Evolutionary conservation across 1,284 basidiomycete genomes (phyloP).

Genomic region (Singerocomus rubriflavus): DNA sequence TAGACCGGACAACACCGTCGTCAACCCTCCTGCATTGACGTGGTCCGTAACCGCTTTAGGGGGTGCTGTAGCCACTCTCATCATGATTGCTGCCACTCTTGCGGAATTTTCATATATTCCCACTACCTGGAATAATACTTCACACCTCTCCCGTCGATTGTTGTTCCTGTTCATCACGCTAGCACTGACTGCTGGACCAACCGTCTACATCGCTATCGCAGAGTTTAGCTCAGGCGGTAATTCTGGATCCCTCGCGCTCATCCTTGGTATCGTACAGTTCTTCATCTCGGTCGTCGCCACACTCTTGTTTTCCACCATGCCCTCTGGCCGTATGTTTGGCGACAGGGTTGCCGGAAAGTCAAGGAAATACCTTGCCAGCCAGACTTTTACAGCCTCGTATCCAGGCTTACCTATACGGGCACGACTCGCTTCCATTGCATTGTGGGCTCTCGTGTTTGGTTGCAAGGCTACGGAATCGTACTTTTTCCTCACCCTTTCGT

Average conservation of each 20-base stretch:
- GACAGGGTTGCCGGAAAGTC: conserved; percentile 92
- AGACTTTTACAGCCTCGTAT: conserved; percentile 95
- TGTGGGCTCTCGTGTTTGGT: conserved; percentile 89
- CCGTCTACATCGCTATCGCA: conserved; percentile 83
- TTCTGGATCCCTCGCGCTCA: conserved; percentile 74
- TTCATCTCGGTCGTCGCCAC: conserved; percentile 82
- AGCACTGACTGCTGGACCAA: conserved; percentile 83
- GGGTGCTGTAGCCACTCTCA: conserved; percentile 84
- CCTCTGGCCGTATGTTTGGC: conserved; percentile 93
- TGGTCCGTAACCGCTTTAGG: conserved; percentile 91
- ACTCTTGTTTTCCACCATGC: conserved; percentile 80
- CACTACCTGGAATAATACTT: conserved; percentile 96
- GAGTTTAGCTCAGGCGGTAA: conserved; percentile 48
- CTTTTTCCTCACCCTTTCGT: conserved; percentile 93
- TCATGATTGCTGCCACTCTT: conserved; percentile 92
- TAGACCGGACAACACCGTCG: conserved; percentile 33
- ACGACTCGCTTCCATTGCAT: conserved; percentile 69
- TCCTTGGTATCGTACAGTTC: conserved; percentile 91
- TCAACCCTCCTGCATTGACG: conserved; percentile 66
- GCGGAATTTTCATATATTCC: conserved; percentile 95
- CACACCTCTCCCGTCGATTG: conserved; percentile 85
- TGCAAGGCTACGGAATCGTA: conserved; percentile 96
- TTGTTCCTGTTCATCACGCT: conserved; percentile 84
- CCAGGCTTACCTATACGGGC: conserved; percentile 60
- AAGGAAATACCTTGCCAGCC: conserved; percentile 91